Conservation (phyloP, 495 filamentous ascomycete species). For the Penicillium coffeae region DNA sequence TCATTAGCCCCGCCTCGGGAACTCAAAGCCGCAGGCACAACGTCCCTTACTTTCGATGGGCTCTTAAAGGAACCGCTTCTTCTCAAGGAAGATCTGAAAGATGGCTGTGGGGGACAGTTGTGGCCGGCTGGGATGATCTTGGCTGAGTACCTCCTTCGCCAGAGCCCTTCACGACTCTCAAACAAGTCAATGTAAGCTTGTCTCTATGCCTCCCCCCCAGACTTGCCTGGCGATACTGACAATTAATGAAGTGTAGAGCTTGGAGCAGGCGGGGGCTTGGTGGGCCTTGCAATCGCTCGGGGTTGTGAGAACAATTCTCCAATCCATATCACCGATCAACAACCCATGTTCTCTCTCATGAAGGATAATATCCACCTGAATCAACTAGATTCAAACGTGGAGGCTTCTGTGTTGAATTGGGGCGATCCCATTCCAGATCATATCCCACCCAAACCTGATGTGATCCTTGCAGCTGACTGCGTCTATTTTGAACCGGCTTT, state of each 20-base stretch:
- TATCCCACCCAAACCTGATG: slow-evolving; percentile 54
- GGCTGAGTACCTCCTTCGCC: slow-evolving; percentile 74
- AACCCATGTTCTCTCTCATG: slow-evolving; percentile 79
- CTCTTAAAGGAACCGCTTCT: slow-evolving; percentile 64
- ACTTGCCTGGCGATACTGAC: neutral
- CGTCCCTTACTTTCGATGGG: slow-evolving; percentile 65
- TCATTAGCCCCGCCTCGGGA: slow-evolving; percentile 62
- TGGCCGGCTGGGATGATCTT: slow-evolving; percentile 94
- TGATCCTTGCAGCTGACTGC: slow-evolving; percentile 91
- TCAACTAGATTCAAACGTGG: slow-evolving; percentile 54
- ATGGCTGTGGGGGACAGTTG: slow-evolving; percentile 86
- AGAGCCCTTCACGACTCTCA: slow-evolving; percentile 55
- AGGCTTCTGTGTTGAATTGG: slow-evolving; percentile 72
- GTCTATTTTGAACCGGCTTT: slow-evolving; percentile 97
- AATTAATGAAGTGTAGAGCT: slow-evolving; percentile 69
- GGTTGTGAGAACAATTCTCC: slow-evolving; percentile 37
- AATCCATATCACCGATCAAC: slow-evolving; percentile 79
- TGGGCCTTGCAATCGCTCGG: slow-evolving; percentile 51
- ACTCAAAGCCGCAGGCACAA: slow-evolving; percentile 61
- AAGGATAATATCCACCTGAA: slow-evolving; percentile 79
- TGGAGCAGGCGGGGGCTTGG: slow-evolving; percentile 86
- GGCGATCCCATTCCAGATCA: slow-evolving; percentile 36
- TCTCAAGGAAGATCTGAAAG: slow-evolving; percentile 76
- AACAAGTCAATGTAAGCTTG: slow-evolving; percentile 63
- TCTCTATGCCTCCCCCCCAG: slow-evolving; percentile 1